These are phyloP conservation scores for Gracilaria domingensis DNA, from an alignment of 23 red algal genomes.

Conservation along the genomic window DNA sequence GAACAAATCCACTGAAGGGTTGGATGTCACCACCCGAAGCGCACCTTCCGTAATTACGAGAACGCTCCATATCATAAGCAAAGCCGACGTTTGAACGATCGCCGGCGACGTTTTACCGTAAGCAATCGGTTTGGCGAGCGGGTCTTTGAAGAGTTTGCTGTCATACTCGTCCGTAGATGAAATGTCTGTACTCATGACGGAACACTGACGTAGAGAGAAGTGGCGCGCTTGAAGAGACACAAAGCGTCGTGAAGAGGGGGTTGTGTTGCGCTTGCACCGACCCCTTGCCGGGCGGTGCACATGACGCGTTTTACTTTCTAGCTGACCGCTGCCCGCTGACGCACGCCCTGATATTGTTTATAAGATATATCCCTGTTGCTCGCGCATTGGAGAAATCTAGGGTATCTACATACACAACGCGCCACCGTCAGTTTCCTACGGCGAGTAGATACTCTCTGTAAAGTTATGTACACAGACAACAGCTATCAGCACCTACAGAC, in stretches of 20 bases:
- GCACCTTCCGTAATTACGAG: constrained; percentile 68
- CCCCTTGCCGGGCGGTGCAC: background rate
- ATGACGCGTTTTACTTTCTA: background rate
- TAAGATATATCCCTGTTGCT: background rate
- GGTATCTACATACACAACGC: background rate
- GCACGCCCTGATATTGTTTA: too few relatives aligned
- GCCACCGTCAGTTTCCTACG: background rate
- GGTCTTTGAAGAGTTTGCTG: background rate
- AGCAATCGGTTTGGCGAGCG: background rate
- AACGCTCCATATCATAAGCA: constrained; percentile 66
- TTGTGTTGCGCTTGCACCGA: too few relatives aligned
- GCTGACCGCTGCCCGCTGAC: too few relatives aligned
- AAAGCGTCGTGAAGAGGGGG: background rate
- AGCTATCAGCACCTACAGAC: too few relatives aligned
- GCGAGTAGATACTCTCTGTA: too few relatives aligned
- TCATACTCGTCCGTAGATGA: background rate
- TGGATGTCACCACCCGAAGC: constrained; percentile 38
- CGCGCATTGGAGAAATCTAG: background rate
- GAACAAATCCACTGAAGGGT: constrained; percentile 37
- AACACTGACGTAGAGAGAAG: background rate
- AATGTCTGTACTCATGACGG: background rate
- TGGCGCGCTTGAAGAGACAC: background rate
- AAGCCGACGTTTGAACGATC: background rate
- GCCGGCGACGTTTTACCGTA: background rate
- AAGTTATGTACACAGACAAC: too few relatives aligned